Evolutionary conservation across 768 basidiomycete species (phyloP).

Genomic region (Albatrellus ellisii): DNA sequence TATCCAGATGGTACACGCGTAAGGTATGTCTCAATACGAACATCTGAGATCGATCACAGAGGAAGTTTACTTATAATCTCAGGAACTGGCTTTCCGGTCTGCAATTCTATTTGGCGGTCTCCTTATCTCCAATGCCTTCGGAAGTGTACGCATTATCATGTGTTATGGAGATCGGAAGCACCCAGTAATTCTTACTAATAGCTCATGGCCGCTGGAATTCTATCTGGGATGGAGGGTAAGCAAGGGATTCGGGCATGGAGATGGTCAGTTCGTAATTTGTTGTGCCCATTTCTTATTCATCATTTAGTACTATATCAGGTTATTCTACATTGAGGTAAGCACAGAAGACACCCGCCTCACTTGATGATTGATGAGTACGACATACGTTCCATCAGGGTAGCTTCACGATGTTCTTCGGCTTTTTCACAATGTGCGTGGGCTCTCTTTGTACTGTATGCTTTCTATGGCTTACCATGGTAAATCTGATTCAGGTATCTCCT

Average conservation of each 20-base stretch:
- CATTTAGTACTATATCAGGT: conserved; percentile 23
- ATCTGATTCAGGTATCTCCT: conserved; percentile 33
- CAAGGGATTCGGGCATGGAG: conserved; percentile 59
- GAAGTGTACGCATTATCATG: conserved; percentile 30
- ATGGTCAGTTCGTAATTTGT: conserved; percentile 29
- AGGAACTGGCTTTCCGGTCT: conserved; percentile 57
- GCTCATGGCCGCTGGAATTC: conserved; percentile 66
- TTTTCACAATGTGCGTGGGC: conserved; percentile 34
- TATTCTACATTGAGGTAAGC: conserved; percentile 56
- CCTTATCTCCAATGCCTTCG: conserved; percentile 55
- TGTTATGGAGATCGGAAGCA: background rate
- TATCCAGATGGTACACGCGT: conserved; percentile 26
- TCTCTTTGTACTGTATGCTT: background rate
- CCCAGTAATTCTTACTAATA: background rate
- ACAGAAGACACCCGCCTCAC: background rate
- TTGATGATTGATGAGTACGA: background rate
- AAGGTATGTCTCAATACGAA: conserved; percentile 20
- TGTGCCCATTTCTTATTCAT: background rate
- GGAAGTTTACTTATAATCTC: background rate
- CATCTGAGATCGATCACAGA: background rate
- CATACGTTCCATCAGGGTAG: conserved; percentile 30
- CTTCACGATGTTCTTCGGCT: conserved; percentile 46
- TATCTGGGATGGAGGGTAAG: conserved; percentile 54
- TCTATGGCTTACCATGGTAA: background rate
- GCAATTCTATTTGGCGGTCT: conserved; percentile 48